These are phyloP conservation scores for Suillus weaverae DNA, from an alignment of 768 basidiomycete species.

Conservation along the genomic window DNA sequence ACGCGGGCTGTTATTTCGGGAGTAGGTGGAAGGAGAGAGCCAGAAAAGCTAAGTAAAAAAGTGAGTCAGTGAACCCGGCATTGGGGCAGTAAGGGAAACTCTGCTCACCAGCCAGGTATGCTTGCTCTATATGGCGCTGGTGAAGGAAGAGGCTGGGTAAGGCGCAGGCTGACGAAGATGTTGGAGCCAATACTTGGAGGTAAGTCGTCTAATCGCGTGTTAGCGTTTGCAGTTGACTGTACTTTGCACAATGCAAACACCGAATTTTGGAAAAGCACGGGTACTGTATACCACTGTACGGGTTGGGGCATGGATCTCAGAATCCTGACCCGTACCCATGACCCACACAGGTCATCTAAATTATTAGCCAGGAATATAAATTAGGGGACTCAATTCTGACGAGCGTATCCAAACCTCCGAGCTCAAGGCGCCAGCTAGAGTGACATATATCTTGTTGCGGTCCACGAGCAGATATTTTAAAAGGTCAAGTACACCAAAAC, in stretches of 20 bases:
- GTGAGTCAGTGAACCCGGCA: not conserved
- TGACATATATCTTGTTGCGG: not conserved
- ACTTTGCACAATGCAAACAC: too few species aligned
- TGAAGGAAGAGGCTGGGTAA: not conserved
- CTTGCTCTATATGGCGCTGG: not conserved
- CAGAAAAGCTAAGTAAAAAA: conserved; percentile 45
- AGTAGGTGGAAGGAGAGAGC: conserved; percentile 74
- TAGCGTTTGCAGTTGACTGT: not conserved
- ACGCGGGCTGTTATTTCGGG: conserved; percentile 68
- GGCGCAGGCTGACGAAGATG: not conserved
- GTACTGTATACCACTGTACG: too few species aligned
- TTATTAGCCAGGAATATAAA: too few species aligned
- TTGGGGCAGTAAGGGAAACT: not conserved
- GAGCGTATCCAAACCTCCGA: not conserved
- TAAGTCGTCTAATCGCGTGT: not conserved
- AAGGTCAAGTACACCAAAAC: not conserved
- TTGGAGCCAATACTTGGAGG: not conserved
- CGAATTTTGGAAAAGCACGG: too few species aligned
- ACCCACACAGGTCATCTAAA: too few species aligned
- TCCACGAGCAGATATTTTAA: not conserved
- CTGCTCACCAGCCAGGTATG: not conserved
- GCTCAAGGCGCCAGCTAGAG: not conserved
- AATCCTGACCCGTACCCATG: too few species aligned
- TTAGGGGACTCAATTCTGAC: not conserved
- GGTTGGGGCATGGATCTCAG: too few species aligned